Percentiles rank a stretch among this genome's conserved stretches.
Evolutionary conservation across 2,329 filamentous ascomycete genomes (phyloP).

Genomic region (Fusarium mangiferae): DNA sequence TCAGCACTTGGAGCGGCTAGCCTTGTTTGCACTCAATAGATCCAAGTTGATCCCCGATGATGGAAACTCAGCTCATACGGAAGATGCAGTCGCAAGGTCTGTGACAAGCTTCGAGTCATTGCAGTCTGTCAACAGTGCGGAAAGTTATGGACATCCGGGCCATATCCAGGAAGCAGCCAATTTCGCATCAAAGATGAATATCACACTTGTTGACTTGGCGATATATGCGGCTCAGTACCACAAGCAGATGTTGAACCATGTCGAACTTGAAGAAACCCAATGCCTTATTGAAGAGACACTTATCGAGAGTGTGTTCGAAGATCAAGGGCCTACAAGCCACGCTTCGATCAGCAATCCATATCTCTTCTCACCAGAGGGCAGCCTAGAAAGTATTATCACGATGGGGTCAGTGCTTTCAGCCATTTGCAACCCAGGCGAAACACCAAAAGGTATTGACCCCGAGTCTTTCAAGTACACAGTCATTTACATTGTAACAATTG

Average conservation of each 20-base stretch:
- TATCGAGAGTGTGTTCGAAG: background rate
- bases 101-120: background rate
- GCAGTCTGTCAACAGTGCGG: background rate
- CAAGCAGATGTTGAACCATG: background rate
- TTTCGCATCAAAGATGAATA: background rate
- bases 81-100: background rate
- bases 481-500: background rate
- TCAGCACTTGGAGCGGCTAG: background rate
- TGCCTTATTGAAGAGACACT: accelerated
- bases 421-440: background rate
- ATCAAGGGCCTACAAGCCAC: background rate
- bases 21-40: background rate
- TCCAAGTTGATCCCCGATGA: background rate
- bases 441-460: accelerated
- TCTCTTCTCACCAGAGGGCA: background rate
- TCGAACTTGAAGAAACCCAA: background rate
- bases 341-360: accelerated
- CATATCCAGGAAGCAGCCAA: background rate
- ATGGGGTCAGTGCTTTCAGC: background rate
- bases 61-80: background rate
- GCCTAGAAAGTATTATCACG: background rate
- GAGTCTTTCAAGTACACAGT: background rate
- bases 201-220: background rate
- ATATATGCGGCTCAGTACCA: background rate
- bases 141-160: background rate